These are phyloP conservation scores for Lophium mytilinum DNA, from an alignment of 495 filamentous ascomycete genomes.

Conservation along the genomic window DNA sequence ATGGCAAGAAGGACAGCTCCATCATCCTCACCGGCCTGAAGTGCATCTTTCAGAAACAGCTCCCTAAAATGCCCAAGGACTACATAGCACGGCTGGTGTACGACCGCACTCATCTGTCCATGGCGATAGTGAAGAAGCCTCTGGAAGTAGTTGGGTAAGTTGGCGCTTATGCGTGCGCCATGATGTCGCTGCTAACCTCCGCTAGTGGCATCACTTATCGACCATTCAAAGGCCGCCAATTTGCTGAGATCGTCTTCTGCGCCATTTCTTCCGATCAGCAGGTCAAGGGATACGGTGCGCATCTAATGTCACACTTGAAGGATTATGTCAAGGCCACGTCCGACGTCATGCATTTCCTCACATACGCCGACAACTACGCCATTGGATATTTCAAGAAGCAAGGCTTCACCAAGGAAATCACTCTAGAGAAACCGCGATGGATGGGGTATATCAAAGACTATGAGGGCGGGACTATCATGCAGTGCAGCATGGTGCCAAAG, in stretches of 20 bases:
- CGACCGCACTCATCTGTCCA: slow-evolving; percentile 89
- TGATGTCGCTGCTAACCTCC: too few relatives aligned
- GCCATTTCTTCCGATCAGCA: slow-evolving; percentile 97
- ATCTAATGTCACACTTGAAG: slow-evolving; percentile 96
- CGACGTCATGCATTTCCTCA: slow-evolving; percentile 96
- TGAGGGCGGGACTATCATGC: slow-evolving; percentile 98
- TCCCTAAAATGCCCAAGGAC: slow-evolving; percentile 98
- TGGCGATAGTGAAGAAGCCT: slow-evolving; percentile 95
- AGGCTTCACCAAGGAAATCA: slow-evolving; percentile 97
- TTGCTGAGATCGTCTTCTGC: slow-evolving; percentile 98
- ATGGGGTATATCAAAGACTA: slow-evolving; percentile 99
- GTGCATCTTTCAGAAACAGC: slow-evolving; percentile 96
- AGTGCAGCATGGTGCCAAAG: slow-evolving; percentile 92
- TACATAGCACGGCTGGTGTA: slow-evolving; percentile 97
- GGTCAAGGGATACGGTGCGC: slow-evolving; percentile 96
- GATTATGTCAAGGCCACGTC: slow-evolving; percentile 98
- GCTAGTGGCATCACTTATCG: slow-evolving; percentile 82
- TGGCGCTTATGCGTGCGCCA: too few relatives aligned
- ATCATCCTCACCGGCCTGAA: slow-evolving; percentile 95
- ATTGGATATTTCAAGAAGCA: slow-evolving; percentile 99
- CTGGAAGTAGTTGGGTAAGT: slow-evolving; percentile 77
- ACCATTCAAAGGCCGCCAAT: slow-evolving; percentile 85
- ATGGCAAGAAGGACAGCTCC: slow-evolving; percentile 74
- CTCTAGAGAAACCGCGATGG: slow-evolving; percentile 80
- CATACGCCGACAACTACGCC: slow-evolving; percentile 97